These are phyloP conservation scores for Telopea speciosissima DNA, from an alignment of 177 flowering plant species.

Conservation along the genomic window DNA sequence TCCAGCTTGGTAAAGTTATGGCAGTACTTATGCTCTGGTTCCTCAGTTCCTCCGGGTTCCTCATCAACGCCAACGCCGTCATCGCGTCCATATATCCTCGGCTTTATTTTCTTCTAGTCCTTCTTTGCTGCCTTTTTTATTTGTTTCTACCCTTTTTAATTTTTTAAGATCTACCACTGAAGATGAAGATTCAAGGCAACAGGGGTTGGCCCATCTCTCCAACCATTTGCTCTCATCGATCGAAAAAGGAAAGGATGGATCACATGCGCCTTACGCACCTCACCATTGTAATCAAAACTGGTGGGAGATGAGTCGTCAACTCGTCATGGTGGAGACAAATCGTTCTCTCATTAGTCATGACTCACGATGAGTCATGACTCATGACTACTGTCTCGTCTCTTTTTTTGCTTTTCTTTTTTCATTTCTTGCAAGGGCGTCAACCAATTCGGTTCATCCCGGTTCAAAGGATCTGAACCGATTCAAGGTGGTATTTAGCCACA, in stretches of 20 bases:
- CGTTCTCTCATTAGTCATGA: no score
- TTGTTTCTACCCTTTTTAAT: not conserved
- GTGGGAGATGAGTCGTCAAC: not conserved
- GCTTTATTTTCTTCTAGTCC: not conserved
- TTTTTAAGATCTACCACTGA: no score
- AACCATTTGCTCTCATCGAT: not conserved
- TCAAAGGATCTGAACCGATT: no score
- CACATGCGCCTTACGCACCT: constrained; percentile 34
- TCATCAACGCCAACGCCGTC: constrained; percentile 39
- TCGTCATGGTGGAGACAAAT: no score
- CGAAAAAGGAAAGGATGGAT: constrained; percentile 3
- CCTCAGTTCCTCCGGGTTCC: constrained; percentile 23
- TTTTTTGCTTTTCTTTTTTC: no score
- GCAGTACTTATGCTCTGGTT: constrained; percentile 11
- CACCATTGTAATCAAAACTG: constrained; percentile 1
- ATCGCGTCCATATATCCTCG: constrained; percentile 21
- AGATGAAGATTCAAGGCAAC: constrained; percentile 15
- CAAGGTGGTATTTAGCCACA: no score
- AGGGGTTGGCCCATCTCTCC: constrained; percentile 30
- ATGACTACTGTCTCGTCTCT: no score
- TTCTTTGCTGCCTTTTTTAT: constrained; percentile 10
- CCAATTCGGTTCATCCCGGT: no score
- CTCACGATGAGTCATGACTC: no score
- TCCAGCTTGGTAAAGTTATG: constrained; percentile 59
- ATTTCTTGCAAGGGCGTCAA: no score